These are phyloP conservation scores for Nakazawaea laoshanensis DNA, from an alignment of 805 yeast genomes.

Conservation along the genomic window DNA sequence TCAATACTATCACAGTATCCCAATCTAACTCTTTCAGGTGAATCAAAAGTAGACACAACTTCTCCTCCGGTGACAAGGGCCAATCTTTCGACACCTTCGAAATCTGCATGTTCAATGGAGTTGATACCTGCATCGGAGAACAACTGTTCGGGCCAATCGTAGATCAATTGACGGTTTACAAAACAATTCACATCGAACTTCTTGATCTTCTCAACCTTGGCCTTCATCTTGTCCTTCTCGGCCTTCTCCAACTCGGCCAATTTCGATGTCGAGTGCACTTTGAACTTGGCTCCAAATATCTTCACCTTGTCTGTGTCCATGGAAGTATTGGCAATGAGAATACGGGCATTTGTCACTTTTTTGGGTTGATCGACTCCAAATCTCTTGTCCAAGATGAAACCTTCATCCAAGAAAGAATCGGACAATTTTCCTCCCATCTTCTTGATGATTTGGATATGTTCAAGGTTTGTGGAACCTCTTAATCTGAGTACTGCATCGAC, in stretches of 20 bases:
- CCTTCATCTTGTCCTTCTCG: slow-evolving; percentile 88
- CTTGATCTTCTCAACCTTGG: slow-evolving; percentile 81
- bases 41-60: slow-evolving; percentile 92
- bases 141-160: slow-evolving; percentile 96
- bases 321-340: slow-evolving; percentile 90
- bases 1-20: slow-evolving; percentile 89
- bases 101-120: slow-evolving; percentile 96
- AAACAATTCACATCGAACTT: slow-evolving; percentile 76
- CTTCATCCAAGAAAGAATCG: slow-evolving; percentile 93
- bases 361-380: slow-evolving; percentile 96
- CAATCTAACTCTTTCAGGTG: slow-evolving; percentile 75
- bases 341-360: slow-evolving; percentile 70
- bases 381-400: slow-evolving; percentile 83
- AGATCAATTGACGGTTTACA: slow-evolving; percentile 92
- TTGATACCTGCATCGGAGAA: slow-evolving; percentile 82
- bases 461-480: slow-evolving; percentile 80
- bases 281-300: slow-evolving; percentile 95
- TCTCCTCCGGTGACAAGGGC: slow-evolving; percentile 98
- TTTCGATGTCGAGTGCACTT: slow-evolving; percentile 91
- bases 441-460: slow-evolving; percentile 88
- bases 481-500: slow-evolving; percentile 89
- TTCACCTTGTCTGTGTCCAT: slow-evolving; percentile 97
- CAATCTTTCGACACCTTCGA: slow-evolving; percentile 93
- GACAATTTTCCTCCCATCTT: slow-evolving; percentile 87
- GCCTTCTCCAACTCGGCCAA: slow-evolving; percentile 92